A percentile compares a stretch with the other conserved stretches of the same genome.
phyloP scores from a whole-genome alignment of 2,329 filamentous ascomycete genomes.

The Curvularia eragrostidis region DNA sequence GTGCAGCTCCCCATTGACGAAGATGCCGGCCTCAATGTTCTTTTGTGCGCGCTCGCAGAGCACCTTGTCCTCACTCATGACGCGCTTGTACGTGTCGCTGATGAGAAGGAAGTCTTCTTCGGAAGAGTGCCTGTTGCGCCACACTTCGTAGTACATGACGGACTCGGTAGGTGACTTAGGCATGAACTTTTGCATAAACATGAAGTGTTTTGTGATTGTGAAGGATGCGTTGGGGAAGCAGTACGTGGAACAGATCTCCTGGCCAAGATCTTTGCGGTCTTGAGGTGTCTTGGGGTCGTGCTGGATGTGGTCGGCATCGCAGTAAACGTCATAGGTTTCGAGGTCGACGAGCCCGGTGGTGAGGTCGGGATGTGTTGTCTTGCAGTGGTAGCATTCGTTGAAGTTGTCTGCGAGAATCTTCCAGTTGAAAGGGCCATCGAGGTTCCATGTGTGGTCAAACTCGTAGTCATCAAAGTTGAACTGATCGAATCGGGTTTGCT shows the following conservation, averaged over 20 bases:
- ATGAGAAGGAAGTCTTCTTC: slow-evolving; percentile 65
- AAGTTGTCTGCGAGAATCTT: slow-evolving; percentile 62
- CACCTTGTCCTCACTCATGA: slow-evolving; percentile 70
- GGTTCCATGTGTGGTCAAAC: slow-evolving; percentile 52
- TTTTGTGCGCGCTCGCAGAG: slow-evolving; percentile 66
- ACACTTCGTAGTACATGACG: slow-evolving; percentile 68
- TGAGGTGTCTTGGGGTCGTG: slow-evolving; percentile 42
- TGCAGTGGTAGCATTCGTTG: slow-evolving; percentile 71
- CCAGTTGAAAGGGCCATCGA: slow-evolving; percentile 45
- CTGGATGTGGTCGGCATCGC: slow-evolving; percentile 41
- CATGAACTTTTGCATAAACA: slow-evolving; percentile 69
- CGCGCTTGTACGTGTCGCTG: slow-evolving; percentile 66
- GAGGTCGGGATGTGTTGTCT: slow-evolving; percentile 65
- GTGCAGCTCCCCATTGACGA: slow-evolving; percentile 69
- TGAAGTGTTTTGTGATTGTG: slow-evolving; percentile 58
- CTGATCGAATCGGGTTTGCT: slow-evolving; percentile 44
- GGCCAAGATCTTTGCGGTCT: slow-evolving; percentile 32
- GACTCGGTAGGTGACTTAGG: slow-evolving; percentile 60
- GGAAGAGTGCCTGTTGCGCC: slow-evolving; percentile 65
- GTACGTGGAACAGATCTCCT: slow-evolving; percentile 42
- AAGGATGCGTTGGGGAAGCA: slow-evolving; percentile 43
- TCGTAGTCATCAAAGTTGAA: slow-evolving; percentile 53
- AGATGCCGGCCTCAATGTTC: slow-evolving; percentile 68
- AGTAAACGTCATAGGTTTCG: slow-evolving; percentile 56
- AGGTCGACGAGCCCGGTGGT: slow-evolving; percentile 63